A percentile compares a stretch with the other conserved stretches of the same genome.
These are phyloP conservation scores for Ustilago cynodontis DNA, from an alignment of 1,284 basidiomycete species.

Conservation along the genomic window DNA sequence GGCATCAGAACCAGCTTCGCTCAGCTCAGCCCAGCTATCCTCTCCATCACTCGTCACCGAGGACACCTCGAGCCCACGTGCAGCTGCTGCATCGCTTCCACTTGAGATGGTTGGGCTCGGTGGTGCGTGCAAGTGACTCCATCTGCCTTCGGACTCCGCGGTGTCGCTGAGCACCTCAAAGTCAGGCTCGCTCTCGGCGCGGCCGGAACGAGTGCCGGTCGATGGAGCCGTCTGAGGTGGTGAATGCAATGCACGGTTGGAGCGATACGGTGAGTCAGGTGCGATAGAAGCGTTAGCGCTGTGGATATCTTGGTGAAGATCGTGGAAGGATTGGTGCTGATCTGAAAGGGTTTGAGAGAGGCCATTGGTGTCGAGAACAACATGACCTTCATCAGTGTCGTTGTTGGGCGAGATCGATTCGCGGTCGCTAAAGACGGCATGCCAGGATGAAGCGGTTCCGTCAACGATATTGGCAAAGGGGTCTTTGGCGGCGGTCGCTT, in stretches of 20 bases:
- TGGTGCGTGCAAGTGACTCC: constrained; percentile 31
- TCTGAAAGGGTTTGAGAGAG: constrained; percentile 49
- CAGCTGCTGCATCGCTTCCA: constrained; percentile 14
- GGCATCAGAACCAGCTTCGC: constrained; percentile 31
- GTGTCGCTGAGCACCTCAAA: constrained; percentile 46
- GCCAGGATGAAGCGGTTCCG: constrained; percentile 44
- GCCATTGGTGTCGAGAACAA: constrained; percentile 39
- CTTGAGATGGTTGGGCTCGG: constrained; percentile 43
- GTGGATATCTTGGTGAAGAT: constrained; percentile 4
- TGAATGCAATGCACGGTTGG: constrained; percentile 29
- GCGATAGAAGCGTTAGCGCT: constrained; percentile 1
- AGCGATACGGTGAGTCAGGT: constrained; percentile 27
- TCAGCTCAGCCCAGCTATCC: constrained; percentile 51
- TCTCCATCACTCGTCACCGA: constrained; percentile 33
- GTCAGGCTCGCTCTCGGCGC: constrained; percentile 27
- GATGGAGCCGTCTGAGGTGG: not conserved
- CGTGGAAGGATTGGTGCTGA: constrained; percentile 30
- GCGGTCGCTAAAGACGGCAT: constrained; percentile 38
- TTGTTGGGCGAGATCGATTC: not conserved
- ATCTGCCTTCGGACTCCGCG: constrained; percentile 26
- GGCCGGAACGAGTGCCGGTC: constrained; percentile 7
- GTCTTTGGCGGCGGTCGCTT: not conserved
- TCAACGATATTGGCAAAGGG: constrained; percentile 35
- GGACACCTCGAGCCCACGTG: constrained; percentile 6
- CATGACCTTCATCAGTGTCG: constrained; percentile 17